Evolutionary conservation across 2,329 filamentous ascomycete species (phyloP).

Genomic region (Aspergillus proliferans): DNA sequence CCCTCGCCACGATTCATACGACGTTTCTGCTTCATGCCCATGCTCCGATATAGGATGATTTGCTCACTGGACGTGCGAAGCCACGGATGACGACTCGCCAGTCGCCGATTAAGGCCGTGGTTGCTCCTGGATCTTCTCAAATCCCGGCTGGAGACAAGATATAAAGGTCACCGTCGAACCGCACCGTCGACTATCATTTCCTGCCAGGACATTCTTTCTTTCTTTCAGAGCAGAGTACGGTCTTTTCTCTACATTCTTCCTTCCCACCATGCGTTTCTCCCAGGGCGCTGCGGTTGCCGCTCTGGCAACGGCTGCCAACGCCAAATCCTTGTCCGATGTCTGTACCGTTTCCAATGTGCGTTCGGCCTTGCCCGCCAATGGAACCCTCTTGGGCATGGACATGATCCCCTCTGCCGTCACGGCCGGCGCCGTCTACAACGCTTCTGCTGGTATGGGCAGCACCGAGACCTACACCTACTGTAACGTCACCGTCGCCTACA

Average conservation of each 20-base stretch:
- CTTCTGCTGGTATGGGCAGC: constrained; percentile 18
- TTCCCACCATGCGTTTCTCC: constrained; percentile 18
- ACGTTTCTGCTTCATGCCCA: too few species aligned
- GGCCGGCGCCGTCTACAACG: constrained; percentile 35
- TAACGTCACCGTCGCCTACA: constrained; percentile 40
- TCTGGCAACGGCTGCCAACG: constrained; percentile 23
- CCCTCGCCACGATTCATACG: too few species aligned
- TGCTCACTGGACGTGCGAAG: too few species aligned
- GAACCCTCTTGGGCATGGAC: constrained; percentile 37
- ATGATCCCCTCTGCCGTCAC: constrained; percentile 39
- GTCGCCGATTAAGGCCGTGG: too few species aligned
- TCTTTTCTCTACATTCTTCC: constrained; percentile 1
- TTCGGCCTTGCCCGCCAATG: constrained; percentile 38
- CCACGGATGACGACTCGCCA: too few species aligned
- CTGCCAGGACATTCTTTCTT: too few species aligned
- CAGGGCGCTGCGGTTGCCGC: constrained; percentile 12
- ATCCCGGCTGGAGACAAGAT: too few species aligned
- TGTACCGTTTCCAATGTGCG: constrained; percentile 42
- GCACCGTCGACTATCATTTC: too few species aligned
- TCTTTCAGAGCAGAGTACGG: too few species aligned
- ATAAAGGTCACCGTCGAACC: too few species aligned
- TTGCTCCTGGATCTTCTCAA: too few species aligned
- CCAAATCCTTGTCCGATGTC: constrained; percentile 34
- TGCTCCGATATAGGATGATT: too few species aligned
- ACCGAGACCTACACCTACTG: constrained; percentile 28